These are phyloP conservation scores for Arabidopsis suecica DNA, from an alignment of 345 rosid species.

Conservation along the genomic window DNA sequence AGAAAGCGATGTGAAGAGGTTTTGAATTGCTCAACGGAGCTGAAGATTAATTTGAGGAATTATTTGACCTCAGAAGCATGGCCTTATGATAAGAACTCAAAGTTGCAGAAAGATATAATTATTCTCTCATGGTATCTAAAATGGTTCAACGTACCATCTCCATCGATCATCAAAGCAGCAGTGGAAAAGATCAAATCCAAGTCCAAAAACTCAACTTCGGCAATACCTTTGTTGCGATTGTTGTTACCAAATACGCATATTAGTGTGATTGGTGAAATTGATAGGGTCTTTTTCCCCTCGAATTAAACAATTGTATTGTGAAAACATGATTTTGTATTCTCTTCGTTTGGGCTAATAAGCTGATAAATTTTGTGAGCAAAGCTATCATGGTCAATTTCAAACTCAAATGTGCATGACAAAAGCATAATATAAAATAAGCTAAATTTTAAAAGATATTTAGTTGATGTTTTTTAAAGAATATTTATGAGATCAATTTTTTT, in stretches of 20 bases:
- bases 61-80: slow-evolving; percentile 69
- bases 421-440: not conserved
- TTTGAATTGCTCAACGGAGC: slow-evolving; percentile 49
- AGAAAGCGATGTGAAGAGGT: slow-evolving; percentile 76
- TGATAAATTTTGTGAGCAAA: slow-evolving; percentile 4
- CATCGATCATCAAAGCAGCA: slow-evolving; percentile 53
- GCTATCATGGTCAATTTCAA: not conserved
- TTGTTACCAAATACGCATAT: slow-evolving; percentile 69
- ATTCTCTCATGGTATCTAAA: slow-evolving; percentile 83
- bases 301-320: slow-evolving; percentile 24
- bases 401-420: not conserved
- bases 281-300: slow-evolving; percentile 46
- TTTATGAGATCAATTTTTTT: too few relatives aligned
- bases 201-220: slow-evolving; percentile 48
- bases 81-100: slow-evolving; percentile 52
- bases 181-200: slow-evolving; percentile 59
- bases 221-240: slow-evolving; percentile 67
- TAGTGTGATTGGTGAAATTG: slow-evolving; percentile 62
- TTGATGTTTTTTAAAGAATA: too few relatives aligned
- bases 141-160: slow-evolving; percentile 78
- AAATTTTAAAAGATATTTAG: too few relatives aligned
- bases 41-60: slow-evolving; percentile 49
- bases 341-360: not conserved
- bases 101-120: slow-evolving; percentile 44
- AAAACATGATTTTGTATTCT: slow-evolving; percentile 8